Base-by-base conservation (phyloP, 768 basidiomycete species). In the Lenzites betulinus region DNA sequence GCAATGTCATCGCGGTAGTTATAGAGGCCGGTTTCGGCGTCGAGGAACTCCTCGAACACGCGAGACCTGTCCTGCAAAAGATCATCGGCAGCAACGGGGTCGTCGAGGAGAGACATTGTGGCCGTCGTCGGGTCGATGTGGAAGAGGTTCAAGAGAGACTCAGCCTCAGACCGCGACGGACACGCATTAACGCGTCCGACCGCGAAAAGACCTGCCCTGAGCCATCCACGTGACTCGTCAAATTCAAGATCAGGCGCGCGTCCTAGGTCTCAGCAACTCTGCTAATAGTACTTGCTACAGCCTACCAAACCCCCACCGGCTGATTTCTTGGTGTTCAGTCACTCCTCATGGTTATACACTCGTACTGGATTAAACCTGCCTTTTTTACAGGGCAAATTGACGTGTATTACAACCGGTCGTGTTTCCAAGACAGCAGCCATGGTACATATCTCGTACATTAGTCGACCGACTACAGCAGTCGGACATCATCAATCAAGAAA, bases 1-100 rank as follows among this genome's bases (percentile, higher is more conserved):
- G 83, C 80, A 64, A 96, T 89, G 58, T 90, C 89, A 67, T 94
- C 89, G 67, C 87, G 85, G 79, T 96, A 95, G 74, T 92, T 92
- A 79, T 85, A 86, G 20, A 85, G 68, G 26, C 81, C 72, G 3
- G 84, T 84, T 58, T 87, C 87, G 1, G 85, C 83, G 65, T 85
- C 83, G 36, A 93, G 81, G 64, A 97, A 95, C 63, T 92, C 90
- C 68, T 90, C 88, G 67, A 97, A 93, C 38, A 86, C 78, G 65
- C 88, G 86, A 55, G 86, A 83, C 59, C 91, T 81, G 66, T 94
- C 90, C 67, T 83, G 83, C 77, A 90, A 79, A 47, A 89, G 82
- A 71, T 92, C 91, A 74, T 85, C 84, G 59, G 83, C 81, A 13
- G 85, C 76, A 51, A 84, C 70, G n/a, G 87, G 85, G 63, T 87